These are phyloP conservation scores for Kodamaea anthophila DNA, from an alignment of 1,139 yeast genomes.

Conservation along the genomic window DNA sequence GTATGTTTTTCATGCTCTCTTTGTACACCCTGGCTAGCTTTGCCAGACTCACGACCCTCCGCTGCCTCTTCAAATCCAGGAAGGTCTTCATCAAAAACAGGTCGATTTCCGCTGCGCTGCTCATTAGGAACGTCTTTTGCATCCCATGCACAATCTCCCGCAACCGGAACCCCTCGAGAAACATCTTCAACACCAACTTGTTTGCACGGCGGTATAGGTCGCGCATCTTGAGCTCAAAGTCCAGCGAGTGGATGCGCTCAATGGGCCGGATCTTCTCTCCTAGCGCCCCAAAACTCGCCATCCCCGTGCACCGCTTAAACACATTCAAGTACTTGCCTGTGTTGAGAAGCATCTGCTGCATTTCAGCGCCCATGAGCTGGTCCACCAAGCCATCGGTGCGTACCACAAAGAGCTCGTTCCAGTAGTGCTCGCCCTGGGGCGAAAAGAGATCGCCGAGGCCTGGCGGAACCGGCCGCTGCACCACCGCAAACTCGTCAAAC, in stretches of 20 bases:
- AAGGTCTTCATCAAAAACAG: slow-evolving; percentile 35
- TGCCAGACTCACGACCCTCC: slow-evolving; percentile 26
- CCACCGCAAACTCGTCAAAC: slow-evolving; percentile 74
- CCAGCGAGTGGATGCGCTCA: slow-evolving; percentile 48
- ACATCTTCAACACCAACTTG: slow-evolving; percentile 47
- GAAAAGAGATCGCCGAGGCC: slow-evolving; percentile 32
- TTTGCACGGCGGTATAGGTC: slow-evolving; percentile 69
- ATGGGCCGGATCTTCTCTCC: slow-evolving; percentile 26
- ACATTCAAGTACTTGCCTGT: slow-evolving; percentile 87
- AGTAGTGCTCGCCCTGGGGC: slow-evolving; percentile 63
- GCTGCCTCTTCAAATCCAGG: slow-evolving; percentile 29
- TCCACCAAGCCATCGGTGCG: slow-evolving; percentile 71
- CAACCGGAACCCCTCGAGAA: slow-evolving; percentile 59
- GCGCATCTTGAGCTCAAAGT: slow-evolving; percentile 52
- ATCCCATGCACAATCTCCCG: slow-evolving; percentile 41
- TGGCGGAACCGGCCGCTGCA: slow-evolving; percentile 33
- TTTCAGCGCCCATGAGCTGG: slow-evolving; percentile 50
- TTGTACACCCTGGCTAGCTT: slow-evolving; percentile 22
- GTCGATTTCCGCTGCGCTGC: slow-evolving; percentile 42
- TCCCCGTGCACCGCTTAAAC: slow-evolving; percentile 51
- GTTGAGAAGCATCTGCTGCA: slow-evolving; percentile 60
- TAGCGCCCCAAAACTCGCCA: slow-evolving; percentile 27
- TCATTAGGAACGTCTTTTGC: slow-evolving; percentile 48
- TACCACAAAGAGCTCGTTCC: slow-evolving; percentile 80
- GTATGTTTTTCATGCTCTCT: slow-evolving; percentile 11